phyloP scores from a whole-genome alignment of 306 rosid species.

The Glycyrrhiza uralensis region DNA sequence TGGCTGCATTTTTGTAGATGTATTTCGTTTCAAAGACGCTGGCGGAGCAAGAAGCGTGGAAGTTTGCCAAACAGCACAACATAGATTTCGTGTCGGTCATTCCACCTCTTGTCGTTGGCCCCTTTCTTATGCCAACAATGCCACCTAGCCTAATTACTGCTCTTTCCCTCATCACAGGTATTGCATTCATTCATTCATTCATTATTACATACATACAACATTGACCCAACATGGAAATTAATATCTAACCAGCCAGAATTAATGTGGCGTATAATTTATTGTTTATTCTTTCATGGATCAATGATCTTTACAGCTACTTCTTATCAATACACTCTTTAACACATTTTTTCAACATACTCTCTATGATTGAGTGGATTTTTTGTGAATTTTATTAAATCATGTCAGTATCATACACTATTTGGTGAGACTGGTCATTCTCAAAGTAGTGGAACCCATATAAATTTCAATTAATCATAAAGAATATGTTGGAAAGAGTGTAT shows the following conservation, averaged over 20 bases:
- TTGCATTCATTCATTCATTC: too few relatives aligned
- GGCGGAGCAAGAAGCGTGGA: constrained; percentile 80
- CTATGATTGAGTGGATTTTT: too few relatives aligned
- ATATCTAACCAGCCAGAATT: background rate
- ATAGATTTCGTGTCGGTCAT: constrained; percentile 54
- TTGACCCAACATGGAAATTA: background rate
- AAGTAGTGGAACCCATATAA: too few relatives aligned
- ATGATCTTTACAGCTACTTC: background rate
- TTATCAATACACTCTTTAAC: too few relatives aligned
- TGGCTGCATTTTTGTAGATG: constrained; percentile 39
- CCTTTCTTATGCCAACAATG: constrained; percentile 59
- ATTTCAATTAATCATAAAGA: too few relatives aligned
- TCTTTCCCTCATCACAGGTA: constrained; percentile 59
- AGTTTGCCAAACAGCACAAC: constrained; percentile 54
- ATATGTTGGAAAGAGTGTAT: too few relatives aligned
- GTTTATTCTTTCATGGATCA: background rate
- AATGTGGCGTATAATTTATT: background rate
- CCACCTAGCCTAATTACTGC: constrained; percentile 73
- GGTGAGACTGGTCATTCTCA: too few relatives aligned
- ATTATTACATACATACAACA: background rate
- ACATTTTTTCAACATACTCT: too few relatives aligned
- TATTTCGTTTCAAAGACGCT: constrained; percentile 75
- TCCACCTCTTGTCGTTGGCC: constrained; percentile 71
- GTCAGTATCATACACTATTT: too few relatives aligned
- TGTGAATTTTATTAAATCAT: too few relatives aligned